These are phyloP conservation scores for Fusarium sp. DNA, from an alignment of 2,329 filamentous ascomycete species.

Conservation along the genomic window DNA sequence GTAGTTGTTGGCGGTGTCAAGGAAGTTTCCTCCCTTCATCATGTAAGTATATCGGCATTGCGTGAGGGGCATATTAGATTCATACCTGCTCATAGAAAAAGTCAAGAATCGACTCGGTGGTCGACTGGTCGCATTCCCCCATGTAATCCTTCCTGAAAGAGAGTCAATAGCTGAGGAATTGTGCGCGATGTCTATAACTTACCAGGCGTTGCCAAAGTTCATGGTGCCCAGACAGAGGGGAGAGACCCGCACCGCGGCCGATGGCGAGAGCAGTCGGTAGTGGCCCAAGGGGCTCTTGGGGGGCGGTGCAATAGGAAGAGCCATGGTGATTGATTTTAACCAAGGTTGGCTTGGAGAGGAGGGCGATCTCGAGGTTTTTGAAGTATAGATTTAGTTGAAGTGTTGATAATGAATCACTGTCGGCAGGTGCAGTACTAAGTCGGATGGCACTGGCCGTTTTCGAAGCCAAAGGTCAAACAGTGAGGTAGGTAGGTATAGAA, in stretches of 20 bases:
- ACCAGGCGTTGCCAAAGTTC: slow-evolving; percentile 71
- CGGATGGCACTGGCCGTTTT: neutral
- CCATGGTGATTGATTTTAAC: slow-evolving; percentile 18
- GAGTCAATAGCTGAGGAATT: neutral
- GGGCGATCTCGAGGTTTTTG: neutral
- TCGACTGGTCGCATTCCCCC: slow-evolving; percentile 73
- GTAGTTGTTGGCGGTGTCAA: slow-evolving; percentile 78
- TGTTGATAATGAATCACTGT: neutral
- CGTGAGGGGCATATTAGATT: neutral
- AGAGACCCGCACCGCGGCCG: slow-evolving; percentile 73
- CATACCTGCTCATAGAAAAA: slow-evolving; percentile 68
- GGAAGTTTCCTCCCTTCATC: slow-evolving; percentile 70
- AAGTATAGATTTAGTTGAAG: neutral
- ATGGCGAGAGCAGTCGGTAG: slow-evolving; percentile 74
- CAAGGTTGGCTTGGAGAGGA: neutral
- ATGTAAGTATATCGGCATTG: slow-evolving; percentile 12
- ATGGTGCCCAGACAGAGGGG: slow-evolving; percentile 73
- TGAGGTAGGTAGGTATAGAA: neutral
- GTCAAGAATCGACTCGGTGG: slow-evolving; percentile 72
- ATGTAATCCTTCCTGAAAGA: slow-evolving; percentile 61
- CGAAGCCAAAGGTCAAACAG: neutral
- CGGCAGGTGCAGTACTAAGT: neutral
- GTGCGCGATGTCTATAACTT: neutral
- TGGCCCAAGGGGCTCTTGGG: slow-evolving; percentile 70
- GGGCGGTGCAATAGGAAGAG: slow-evolving; percentile 54